These are phyloP conservation scores for Arthromyces matolae DNA, from an alignment of 768 basidiomycete species.

Conservation along the genomic window DNA sequence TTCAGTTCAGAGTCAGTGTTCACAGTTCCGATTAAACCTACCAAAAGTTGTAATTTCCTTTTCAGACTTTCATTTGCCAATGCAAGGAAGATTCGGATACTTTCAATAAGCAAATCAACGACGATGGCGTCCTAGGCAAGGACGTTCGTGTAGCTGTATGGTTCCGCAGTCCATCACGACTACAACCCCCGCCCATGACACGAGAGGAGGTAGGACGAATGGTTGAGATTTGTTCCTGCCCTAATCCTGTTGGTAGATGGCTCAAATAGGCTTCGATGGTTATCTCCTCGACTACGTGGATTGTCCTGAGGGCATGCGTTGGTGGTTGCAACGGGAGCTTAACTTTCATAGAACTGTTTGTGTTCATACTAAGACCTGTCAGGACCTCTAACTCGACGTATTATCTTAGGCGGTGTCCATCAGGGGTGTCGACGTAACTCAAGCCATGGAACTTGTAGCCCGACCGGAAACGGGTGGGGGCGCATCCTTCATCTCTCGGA, in stretches of 20 bases:
- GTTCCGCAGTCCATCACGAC: constrained; percentile 48
- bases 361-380: constrained; percentile 12
- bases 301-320: constrained; percentile 70
- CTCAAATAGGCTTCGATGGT: constrained; percentile 64
- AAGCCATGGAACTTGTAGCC: constrained; percentile 60
- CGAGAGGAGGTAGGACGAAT: constrained; percentile 47
- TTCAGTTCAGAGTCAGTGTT: constrained; percentile 67
- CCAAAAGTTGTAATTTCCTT: background rate
- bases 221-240: background rate
- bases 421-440: constrained; percentile 46
- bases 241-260: constrained; percentile 43
- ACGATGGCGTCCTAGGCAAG: constrained; percentile 51
- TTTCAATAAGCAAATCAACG: constrained; percentile 67
- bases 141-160: constrained; percentile 61
- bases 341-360: constrained; percentile 73
- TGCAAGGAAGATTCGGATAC: constrained; percentile 75
- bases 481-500: constrained; percentile 60
- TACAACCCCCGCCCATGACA: constrained; percentile 52
- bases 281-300: constrained; percentile 80
- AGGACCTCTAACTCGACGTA: too few species aligned
- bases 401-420: constrained; percentile 60
- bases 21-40: too few species aligned
- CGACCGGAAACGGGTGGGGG: constrained; percentile 44
- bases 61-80: constrained; percentile 84
- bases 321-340: constrained; percentile 61